Base-by-base conservation (phyloP, 2,329 filamentous ascomycete genomes). In the Ascochyta koolunga region DNA sequence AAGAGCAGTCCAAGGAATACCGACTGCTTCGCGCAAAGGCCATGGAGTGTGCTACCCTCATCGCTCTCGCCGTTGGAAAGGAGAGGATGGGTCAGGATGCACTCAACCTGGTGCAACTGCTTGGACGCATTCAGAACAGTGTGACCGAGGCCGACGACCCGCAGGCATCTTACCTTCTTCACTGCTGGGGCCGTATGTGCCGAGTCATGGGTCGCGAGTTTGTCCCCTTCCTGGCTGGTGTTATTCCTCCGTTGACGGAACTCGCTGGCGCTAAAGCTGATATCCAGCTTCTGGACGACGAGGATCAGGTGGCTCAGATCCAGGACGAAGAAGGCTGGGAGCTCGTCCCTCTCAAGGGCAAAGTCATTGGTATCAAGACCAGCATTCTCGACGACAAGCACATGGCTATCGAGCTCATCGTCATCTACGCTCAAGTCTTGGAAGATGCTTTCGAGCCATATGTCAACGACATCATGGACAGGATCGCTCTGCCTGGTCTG, bases 171-270 rank as follows among this genome's bases (percentile, higher is more conserved):
- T 99, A 99, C 74, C 83, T 99, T 31, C 90, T 99, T 78, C 95
- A 99, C 81, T 99, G 95, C 79, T 99, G 95, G 95, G 95, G 95
- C 46, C 88, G 95, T 42, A 99, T 99, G 95, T 98, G 93, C 77
- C 89, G 95, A 62, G 93, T 99, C 25, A 84, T 99, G 59, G 92
- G 90, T 18, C 80, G 85, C 41, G 93, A 97, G 66, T 99, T 99
- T 76, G 82, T 98, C 11, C 93, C 93, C 15, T 99, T 96, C 81
- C 82, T 99, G 48, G 87, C 89, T 32, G 93, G 87, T 43, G 95
- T 99, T 59, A 98, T 99, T 87, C 93, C 93, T 6, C 95, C 95
- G 18, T 82, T 99, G 50, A 83, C 97, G 53, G 89, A 96, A 71
- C 84, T 98, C 60, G 95, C 93, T 25, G 90, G 91, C 65, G 93